Evolutionary conservation across 805 yeast species (phyloP).

Genomic region (Wickerhamiella siamensis): DNA sequence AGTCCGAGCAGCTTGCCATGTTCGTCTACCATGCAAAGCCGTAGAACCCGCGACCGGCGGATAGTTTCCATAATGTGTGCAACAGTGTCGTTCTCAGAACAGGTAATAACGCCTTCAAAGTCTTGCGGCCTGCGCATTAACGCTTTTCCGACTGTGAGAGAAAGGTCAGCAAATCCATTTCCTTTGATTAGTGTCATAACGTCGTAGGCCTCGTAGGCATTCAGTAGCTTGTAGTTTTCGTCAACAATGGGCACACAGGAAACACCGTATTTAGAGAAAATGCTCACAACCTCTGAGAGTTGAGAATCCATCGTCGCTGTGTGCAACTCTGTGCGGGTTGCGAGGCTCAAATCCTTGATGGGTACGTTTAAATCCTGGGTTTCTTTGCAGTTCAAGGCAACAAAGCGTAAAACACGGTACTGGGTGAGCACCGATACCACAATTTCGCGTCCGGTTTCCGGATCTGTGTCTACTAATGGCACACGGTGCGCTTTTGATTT

Average conservation of each 20-base stretch:
- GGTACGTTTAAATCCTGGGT: conserved; percentile 72
- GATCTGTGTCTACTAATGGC: conserved; percentile 89
- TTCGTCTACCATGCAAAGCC: conserved; percentile 86
- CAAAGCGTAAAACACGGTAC: conserved; percentile 88
- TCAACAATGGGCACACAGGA: conserved; percentile 90
- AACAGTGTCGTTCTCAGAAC: conserved; percentile 73
- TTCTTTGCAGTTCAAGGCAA: conserved; percentile 90
- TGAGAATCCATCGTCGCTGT: conserved; percentile 85
- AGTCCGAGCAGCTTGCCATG: conserved; percentile 66
- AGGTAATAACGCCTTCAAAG: conserved; percentile 94
- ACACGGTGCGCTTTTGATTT: conserved; percentile 81
- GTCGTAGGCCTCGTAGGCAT: conserved; percentile 93
- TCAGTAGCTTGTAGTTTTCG: conserved; percentile 50
- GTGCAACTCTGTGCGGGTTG: conserved; percentile 37
- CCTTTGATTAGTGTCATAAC: conserved; percentile 85
- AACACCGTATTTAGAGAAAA: conserved; percentile 64
- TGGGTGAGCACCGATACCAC: conserved; percentile 93
- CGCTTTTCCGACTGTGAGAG: conserved; percentile 90
- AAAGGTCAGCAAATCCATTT: conserved; percentile 72
- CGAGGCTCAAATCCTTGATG: conserved; percentile 50
- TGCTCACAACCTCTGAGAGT: conserved; percentile 80
- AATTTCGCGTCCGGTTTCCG: conserved; percentile 80
- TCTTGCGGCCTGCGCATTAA: conserved; percentile 86
- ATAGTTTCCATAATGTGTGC: conserved; percentile 88
- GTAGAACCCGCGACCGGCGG: conserved; percentile 76